Base-by-base conservation (phyloP, 768 basidiomycete species). In the Dictyophora rubrovolvata region DNA sequence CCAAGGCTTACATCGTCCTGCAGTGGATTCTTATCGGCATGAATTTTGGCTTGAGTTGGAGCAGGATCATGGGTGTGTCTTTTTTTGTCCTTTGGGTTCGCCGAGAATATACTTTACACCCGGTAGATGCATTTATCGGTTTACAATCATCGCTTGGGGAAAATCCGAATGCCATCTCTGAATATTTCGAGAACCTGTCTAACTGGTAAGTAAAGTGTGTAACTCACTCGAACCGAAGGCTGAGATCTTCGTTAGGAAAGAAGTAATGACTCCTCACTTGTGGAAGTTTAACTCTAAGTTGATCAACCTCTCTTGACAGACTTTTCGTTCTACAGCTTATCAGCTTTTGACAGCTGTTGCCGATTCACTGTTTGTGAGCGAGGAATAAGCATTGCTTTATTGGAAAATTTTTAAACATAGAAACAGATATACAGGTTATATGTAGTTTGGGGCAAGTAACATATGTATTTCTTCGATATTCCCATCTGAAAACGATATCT, bases 11-110 rank as follows among this genome's bases (percentile, higher is more conserved):
- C 1, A 1, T 3, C 8, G 18, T 14, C 18, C 14, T 36, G 4
- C 18, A 55, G 54, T 55, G 54, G 54, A 42, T 55, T 35, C 33
- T 42, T 22, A 55, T 42, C 22, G 35, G 54, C 54, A 18, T 55
- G 17, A 55, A 55, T 42, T 55, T 55, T 14, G 54, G 34, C 17
- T 42, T 42, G n/a, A 55, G 54, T 22, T 55, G 7, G 8, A n/a
- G n/a, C n/a, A n/a, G n/a, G n/a, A n/a, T n/a, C n/a, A n/a, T n/a
- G n/a, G n/a, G n/a, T n/a, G n/a, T n/a, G n/a, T n/a, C n/a, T n/a
- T n/a, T n/a, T n/a, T n/a, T n/a, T n/a, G n/a, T n/a, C n/a, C n/a
- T n/a, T n/a, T n/a, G n/a, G n/a, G n/a, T n/a, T n/a, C n/a, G n/a
- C n/a, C n/a, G n/a, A n/a, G n/a, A n/a, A n/a, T n/a, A n/a, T n/a